phyloP scores from a whole-genome alignment of 2,329 filamentous ascomycete species.

The Aspergillus quadrilineatus region DNA sequence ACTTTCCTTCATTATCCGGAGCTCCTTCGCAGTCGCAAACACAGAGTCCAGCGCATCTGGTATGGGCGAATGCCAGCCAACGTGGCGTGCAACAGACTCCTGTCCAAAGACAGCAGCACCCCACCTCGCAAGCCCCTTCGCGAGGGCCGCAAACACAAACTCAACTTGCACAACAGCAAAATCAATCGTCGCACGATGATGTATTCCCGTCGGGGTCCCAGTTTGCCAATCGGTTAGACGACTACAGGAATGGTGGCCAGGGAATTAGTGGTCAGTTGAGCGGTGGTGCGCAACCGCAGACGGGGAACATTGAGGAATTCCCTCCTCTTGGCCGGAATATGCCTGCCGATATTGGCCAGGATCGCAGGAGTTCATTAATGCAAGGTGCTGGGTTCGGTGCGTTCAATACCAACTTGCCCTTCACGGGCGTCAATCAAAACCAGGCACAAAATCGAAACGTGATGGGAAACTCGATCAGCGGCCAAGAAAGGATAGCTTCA shows the following conservation, averaged over 20 bases:
- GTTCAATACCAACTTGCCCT: conserved; percentile 42
- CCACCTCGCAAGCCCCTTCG: conserved; percentile 44
- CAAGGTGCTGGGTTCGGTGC: conserved; percentile 49
- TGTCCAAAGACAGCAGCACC: conserved; percentile 53
- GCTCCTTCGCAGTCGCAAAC: conserved; percentile 55
- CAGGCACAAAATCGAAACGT: conserved; percentile 36
- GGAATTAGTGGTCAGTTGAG: conserved; percentile 54
- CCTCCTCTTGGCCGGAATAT: conserved; percentile 57
- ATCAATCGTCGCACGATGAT: conserved; percentile 50
- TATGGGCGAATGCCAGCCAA: conserved; percentile 59
- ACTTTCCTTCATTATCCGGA: conserved; percentile 62
- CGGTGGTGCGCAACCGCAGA: conserved; percentile 52
- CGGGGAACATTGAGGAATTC: conserved; percentile 60
- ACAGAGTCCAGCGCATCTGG: conserved; percentile 53
- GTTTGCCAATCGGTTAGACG: conserved; percentile 53
- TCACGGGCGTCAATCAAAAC: conserved; percentile 44
- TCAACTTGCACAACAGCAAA: conserved; percentile 43
- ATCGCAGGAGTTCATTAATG: conserved; percentile 52
- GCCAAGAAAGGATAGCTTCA: conserved; percentile 41
- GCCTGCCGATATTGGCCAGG: conserved; percentile 51
- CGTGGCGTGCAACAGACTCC: conserved; percentile 54
- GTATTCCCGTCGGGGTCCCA: conserved; percentile 49
- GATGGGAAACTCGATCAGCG: conserved; percentile 37
- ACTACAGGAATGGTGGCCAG: conserved; percentile 59
- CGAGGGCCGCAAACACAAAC: conserved; percentile 41